A percentile compares a stretch with the other conserved stretches of the same genome.
These are phyloP conservation scores for Prinsepia uniflora DNA, from an alignment of 306 rosid genomes.

Conservation along the genomic window DNA sequence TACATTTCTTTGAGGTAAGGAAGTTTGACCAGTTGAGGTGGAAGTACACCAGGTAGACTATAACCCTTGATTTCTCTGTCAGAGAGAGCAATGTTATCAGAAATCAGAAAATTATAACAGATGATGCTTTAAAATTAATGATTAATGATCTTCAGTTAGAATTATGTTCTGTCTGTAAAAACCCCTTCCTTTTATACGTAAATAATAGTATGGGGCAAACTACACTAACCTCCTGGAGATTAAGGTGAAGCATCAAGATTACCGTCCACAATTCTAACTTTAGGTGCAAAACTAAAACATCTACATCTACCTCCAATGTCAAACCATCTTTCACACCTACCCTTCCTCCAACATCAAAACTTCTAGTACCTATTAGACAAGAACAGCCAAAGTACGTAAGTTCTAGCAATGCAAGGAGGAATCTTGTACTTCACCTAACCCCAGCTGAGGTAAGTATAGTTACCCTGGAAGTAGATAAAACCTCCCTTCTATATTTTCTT, in stretches of 20 bases:
- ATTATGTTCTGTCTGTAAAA: neutral
- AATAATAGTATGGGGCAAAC: neutral
- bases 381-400: neutral
- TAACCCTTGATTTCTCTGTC: constrained; percentile 46
- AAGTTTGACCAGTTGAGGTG: constrained; percentile 78
- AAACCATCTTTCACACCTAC: constrained; percentile 2
- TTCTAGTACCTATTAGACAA: constrained; percentile 15
- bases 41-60: constrained; percentile 75
- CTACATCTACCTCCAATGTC: neutral
- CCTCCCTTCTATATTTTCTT: neutral
- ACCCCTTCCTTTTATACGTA: neutral
- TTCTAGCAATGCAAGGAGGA: constrained; percentile 13
- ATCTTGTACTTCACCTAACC: neutral
- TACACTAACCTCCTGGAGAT: constrained; percentile 6
- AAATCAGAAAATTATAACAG: neutral
- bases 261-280: neutral
- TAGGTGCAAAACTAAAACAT: constrained; percentile 2
- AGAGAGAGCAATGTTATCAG: neutral
- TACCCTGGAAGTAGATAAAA: neutral
- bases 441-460: constrained; percentile 6
- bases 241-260: constrained; percentile 9
- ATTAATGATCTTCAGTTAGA: neutral
- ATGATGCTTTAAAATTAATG: constrained; percentile 2
- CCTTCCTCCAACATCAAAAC: constrained; percentile 7
- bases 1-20: constrained; percentile 65